Evolutionary conservation across 2,329 filamentous ascomycete species (phyloP), one percentile per base, ranked within the genome.

Genomic region (Colletotrichum sp.): DNA sequence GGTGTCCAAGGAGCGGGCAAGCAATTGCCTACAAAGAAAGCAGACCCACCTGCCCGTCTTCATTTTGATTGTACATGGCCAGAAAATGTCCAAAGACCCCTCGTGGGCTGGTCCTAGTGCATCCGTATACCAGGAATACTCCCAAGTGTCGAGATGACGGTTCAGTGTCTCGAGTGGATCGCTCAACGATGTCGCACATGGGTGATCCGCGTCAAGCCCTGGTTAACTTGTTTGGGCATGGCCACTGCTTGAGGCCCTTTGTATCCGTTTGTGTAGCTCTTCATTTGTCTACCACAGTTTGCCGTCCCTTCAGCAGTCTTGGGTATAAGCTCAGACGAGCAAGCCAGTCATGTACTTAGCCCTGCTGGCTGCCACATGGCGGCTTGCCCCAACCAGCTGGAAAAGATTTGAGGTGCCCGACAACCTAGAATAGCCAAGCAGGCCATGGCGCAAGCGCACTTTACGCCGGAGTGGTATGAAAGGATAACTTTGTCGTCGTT

Each of bases 121-220:
- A 66, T 67, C 71, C 48, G 52, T 34, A 63, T 30, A 63, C 59
- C 59, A 63, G 61, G 66, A 32, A 34, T 26, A 36, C 32, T 57
- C 48, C 74, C 74, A 76, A 65, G 65, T 60, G 43, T 75, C 30
- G 57, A 75, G 63, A 72, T 75, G 36, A 77, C 66, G 48, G 55
- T 21, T 64, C 55, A 48, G 61, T 18, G 48, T 64, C 21, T 61
- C 34, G 24, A 70, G 75, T 70, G 75, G 71, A 75, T 75, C 75
- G 36, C 32, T 68, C 70, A 72, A 71, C 68, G 65, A 78, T 72
- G 77, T 75, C 67, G 75, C 75, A 75, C 77, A 77, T 76, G 66
- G 70, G 63, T 43, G 65, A 71, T 74, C 74, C 65, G 72, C 63
- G 63, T 69, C 71, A 64, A 69, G 64, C 39, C 76, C 69, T 60